Percentiles rank a stretch among this genome's conserved stretches.
Evolutionary conservation across 441 rosid genomes (phyloP).

Genomic region (Populus hybrid): DNA sequence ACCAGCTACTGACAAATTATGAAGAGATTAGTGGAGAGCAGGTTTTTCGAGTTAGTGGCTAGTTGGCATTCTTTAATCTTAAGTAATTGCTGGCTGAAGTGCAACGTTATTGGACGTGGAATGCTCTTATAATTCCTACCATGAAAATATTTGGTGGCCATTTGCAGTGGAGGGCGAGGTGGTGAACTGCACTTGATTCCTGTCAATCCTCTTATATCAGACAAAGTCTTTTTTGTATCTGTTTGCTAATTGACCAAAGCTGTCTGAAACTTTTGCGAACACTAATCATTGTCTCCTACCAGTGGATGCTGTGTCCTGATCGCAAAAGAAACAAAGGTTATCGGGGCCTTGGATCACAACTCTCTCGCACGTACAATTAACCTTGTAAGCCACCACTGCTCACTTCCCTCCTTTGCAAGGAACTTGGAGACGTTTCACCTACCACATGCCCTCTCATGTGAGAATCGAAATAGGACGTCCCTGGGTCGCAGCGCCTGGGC

Average conservation of each 20-base stretch:
- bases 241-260: background rate
- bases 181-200: background rate
- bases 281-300: background rate
- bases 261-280: slow-evolving; percentile 8
- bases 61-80: background rate
- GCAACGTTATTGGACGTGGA: background rate
- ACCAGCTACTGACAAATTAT: background rate
- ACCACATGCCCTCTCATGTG: background rate
- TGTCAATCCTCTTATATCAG: background rate
- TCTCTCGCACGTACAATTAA: background rate
- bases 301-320: background rate
- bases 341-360: background rate
- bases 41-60: background rate
- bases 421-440: slow-evolving; percentile 6
- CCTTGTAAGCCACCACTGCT: slow-evolving; percentile 3
- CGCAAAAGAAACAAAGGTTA: background rate
- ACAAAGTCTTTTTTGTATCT: background rate
- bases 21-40: background rate
- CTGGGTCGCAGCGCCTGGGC: background rate
- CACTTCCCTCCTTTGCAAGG: slow-evolving; percentile 13
- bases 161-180: background rate
- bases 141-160: background rate
- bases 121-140: background rate
- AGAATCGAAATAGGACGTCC: background rate
- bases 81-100: background rate